Evolutionary conservation across 306 rosid genomes (phyloP), one percentile per base, ranked within the genome.

Genomic region (peach (Prunus persica)): DNA sequence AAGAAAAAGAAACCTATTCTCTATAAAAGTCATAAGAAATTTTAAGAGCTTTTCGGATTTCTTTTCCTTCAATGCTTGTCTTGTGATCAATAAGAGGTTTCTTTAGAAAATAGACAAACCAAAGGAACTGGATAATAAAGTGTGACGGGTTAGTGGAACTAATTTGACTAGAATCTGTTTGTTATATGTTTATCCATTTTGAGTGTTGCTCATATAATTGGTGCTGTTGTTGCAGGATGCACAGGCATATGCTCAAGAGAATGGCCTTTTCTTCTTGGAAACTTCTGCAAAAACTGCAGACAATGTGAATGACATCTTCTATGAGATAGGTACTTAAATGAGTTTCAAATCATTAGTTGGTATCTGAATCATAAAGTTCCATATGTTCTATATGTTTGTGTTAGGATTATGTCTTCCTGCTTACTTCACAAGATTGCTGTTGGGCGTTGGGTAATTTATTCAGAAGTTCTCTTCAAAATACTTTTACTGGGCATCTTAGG

Each of bases 231-330:
- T 76, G 41, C 79, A 85, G 91, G 91, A 87, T 8, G 91, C 91
- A 12, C 87, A 87, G 81, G 60, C 85, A 57, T 87, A 87, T 80
- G 91, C 89, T 11, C 89, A 87, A 73, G 89, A 87, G 82, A 85
- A 85, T 76, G 85, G 87, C 61, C 87, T 87, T 61, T 87, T 87
- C 79, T 87, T 84, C 82, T 72, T 87, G 68, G 91, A 87, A 85
- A 87, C 91, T 69, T 87, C 91, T 82, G 89, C 91, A 73, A 87
- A 87, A 80, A 87, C 80, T 78, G 89, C 91, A 16, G 49, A 88
- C 77, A 87, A 87, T 62, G 91, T 87, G 56, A 87, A 87, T 41
- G 91, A 87, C 54, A 66, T 87, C 32, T 87, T 87, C 82, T 80
- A 85, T 25, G 91, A 87, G 81, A 87, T 87, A 77, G 91, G 91